Conservation (phyloP, 2,329 filamentous ascomycete species). For the Aspergillus carbonarius region DNA sequence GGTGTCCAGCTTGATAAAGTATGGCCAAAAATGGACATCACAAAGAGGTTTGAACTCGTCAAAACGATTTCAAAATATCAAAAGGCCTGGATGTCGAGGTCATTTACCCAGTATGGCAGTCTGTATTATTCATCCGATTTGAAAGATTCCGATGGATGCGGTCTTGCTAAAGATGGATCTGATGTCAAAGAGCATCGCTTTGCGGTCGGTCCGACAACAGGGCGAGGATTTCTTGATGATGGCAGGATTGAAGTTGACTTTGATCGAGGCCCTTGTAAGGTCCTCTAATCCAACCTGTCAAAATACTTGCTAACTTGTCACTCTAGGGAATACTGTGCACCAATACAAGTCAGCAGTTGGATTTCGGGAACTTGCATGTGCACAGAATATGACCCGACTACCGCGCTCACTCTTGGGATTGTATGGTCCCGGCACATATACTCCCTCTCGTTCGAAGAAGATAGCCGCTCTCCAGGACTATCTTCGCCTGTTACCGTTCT, state of each 20-base stretch:
- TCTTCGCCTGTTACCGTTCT: constrained; percentile 25
- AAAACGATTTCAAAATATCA: constrained; percentile 30
- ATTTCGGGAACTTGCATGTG: constrained; percentile 32
- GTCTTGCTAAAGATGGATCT: constrained; percentile 22
- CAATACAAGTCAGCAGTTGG: constrained; percentile 36
- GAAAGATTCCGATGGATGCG: constrained; percentile 5
- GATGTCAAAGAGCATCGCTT: constrained; percentile 27
- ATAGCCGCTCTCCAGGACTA: constrained; percentile 31
- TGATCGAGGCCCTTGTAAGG: constrained; percentile 16
- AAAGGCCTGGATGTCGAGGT: constrained; percentile 30
- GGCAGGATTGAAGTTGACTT: constrained; percentile 23
- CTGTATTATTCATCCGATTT: constrained; percentile 34
- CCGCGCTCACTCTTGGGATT: constrained; percentile 34
- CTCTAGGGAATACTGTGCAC: constrained; percentile 29
- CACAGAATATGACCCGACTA: constrained; percentile 28
- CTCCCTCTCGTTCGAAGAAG: constrained; percentile 35
- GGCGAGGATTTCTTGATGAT: constrained; percentile 33
- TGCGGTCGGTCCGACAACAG: constrained; percentile 38
- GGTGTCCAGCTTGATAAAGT: constrained; percentile 30
- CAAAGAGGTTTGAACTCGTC: constrained; percentile 24
- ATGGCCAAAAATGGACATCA: constrained; percentile 32
- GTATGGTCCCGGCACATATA: constrained; percentile 40
- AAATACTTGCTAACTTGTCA: constrained; percentile 11
- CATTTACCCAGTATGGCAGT: constrained; percentile 28
- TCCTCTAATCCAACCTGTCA: not conserved